These are phyloP conservation scores for Shiraia sp. DNA, from an alignment of 2,329 filamentous ascomycete species.

Conservation along the genomic window DNA sequence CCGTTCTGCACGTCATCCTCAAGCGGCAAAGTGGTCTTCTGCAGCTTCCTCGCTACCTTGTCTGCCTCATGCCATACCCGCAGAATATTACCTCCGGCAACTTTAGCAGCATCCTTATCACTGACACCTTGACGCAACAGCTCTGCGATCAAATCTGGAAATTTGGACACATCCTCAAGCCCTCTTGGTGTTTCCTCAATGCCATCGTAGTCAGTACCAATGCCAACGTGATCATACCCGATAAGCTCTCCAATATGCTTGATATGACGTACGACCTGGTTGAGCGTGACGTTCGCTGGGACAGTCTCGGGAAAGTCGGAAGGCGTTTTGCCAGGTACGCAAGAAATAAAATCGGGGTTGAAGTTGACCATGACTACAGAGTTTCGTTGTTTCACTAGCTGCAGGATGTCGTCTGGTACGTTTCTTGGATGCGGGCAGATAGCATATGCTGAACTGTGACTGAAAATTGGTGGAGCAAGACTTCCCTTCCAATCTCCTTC, in stretches of 20 bases:
- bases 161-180: constrained; percentile 83
- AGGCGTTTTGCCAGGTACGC: constrained; percentile 61
- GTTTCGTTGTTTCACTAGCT: constrained; percentile 72
- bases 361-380: constrained; percentile 94
- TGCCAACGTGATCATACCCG: constrained; percentile 83
- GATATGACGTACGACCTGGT: constrained; percentile 79
- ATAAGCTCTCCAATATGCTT: constrained; percentile 79
- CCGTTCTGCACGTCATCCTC: constrained; percentile 47
- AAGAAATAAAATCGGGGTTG: constrained; percentile 79
- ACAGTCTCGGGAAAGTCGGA: constrained; percentile 71
- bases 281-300: constrained; percentile 70
- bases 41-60: constrained; percentile 2
- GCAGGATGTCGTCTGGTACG: constrained; percentile 80
- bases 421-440: constrained; percentile 89
- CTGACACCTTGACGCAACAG: constrained; percentile 73
- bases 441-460: constrained; percentile 79
- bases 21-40: constrained; percentile 42
- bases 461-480: constrained; percentile 82
- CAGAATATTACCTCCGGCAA: constrained; percentile 79
- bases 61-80: constrained; percentile 63
- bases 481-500: constrained; percentile 67
- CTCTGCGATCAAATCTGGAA: constrained; percentile 76
- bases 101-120: constrained; percentile 71
- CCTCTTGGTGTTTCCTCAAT: constrained; percentile 70
- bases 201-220: constrained; percentile 90